Percentiles rank a stretch among this genome's conserved stretches.
These are phyloP conservation scores for Boletus bicolor DNA, from an alignment of 768 basidiomycete genomes.

Conservation along the genomic window DNA sequence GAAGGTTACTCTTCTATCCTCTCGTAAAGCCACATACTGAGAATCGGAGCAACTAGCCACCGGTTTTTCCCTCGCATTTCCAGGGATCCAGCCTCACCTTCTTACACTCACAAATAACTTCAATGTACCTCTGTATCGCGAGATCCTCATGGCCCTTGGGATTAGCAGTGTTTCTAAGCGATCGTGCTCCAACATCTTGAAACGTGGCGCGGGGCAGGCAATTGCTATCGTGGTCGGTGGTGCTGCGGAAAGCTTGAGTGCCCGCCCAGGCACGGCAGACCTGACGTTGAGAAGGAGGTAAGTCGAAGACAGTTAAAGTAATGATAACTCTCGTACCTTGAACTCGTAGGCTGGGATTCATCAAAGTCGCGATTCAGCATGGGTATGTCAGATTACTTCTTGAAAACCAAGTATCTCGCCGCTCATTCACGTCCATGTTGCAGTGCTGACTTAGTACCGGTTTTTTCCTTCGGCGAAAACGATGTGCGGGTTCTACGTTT, in stretches of 20 bases:
- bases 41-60: slow-evolving; percentile 53
- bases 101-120: slow-evolving; percentile 91
- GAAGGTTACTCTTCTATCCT: slow-evolving; percentile 56
- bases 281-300: slow-evolving; percentile 73
- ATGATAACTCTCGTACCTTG: neutral
- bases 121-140: slow-evolving; percentile 88
- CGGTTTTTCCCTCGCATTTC: slow-evolving; percentile 85
- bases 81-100: slow-evolving; percentile 90
- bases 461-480: slow-evolving; percentile 98
- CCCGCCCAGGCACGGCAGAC: slow-evolving; percentile 96
- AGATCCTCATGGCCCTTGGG: slow-evolving; percentile 82
- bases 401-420: neutral
- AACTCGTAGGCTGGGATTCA: slow-evolving; percentile 74
- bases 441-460: slow-evolving; percentile 94
- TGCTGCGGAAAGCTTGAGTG: slow-evolving; percentile 90
- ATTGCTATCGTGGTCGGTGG: slow-evolving; percentile 97
- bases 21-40: neutral
- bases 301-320: neutral
- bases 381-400: slow-evolving; percentile 48
- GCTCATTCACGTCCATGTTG: slow-evolving; percentile 1
- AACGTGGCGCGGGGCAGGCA: slow-evolving; percentile 54
- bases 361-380: slow-evolving; percentile 88
- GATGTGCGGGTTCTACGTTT: slow-evolving; percentile 56
- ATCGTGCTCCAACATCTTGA: slow-evolving; percentile 86
- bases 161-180: slow-evolving; percentile 90